Base-by-base conservation (phyloP, 1,284 basidiomycete species). In the Fomitiporia mediterranea region DNA sequence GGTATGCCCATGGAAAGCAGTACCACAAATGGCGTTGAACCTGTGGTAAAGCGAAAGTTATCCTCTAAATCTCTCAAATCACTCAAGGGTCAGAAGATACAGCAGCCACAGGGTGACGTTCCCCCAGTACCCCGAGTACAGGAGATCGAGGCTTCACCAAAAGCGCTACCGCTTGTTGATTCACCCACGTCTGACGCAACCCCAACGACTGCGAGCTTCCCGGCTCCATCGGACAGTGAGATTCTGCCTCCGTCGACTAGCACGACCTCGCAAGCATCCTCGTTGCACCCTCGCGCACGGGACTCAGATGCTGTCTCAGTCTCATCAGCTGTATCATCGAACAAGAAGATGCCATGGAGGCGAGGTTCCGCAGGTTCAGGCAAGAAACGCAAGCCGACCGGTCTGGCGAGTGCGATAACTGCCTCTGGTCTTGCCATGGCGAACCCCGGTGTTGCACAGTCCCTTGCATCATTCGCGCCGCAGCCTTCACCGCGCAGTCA, bases 361-460 rank as follows among this genome's bases (percentile, higher is more conserved):
- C 67, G 69, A 47, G 44, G 62, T 15, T 69, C 70, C 39, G 66
- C 71, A 23, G 71, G 70, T 53, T 59, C 54, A 4, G 61, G 62
- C 46, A 61, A 54, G 56, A 60, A 61, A 59, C 63, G 68, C 47
- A 70, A 70, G 57, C 75, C 78, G 0, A 74, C 76, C 0, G 79
- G 81, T 21, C 74, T 87, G 11, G 84, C 85, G 0, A 76, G 78
- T 51, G 86, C 85, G 0, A 75, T 88, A 53, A 84, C 84, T 3
- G 81, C 83, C 2, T 82, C 81, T 13, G 82, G 84, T 15, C 70
- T 85, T 34, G 75, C 81, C 38, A 85, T 89, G 76, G 81, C 81
- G 5, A 81, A 83, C 61, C 76, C 80, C 1, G 74, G 71, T 5
- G 68, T 82, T 49, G 71, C 75, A 21, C 72, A 76, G 27, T 76